Conservation (phyloP, 2,329 filamentous ascomycete species). For the Aschersonia sp. region DNA sequence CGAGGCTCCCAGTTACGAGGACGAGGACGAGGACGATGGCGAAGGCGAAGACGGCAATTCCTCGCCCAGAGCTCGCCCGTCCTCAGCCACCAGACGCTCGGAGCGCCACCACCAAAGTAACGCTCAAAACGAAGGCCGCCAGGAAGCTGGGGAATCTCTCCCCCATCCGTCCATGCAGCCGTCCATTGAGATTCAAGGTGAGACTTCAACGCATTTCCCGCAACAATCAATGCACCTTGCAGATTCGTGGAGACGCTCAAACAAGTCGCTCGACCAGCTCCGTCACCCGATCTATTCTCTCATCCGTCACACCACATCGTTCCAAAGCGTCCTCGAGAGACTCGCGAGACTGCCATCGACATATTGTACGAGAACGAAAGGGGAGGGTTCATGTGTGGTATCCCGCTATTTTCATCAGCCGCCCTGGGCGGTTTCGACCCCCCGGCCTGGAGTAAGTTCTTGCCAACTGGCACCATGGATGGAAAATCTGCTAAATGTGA, state of each 20-base stretch:
- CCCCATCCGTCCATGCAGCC: conserved; percentile 12
- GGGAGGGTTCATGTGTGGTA: conserved; percentile 77
- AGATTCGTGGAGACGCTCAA: background rate
- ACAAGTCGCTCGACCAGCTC: conserved; percentile 8
- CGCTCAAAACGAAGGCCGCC: conserved; percentile 1
- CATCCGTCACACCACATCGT: conserved; percentile 18
- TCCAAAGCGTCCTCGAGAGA: conserved; percentile 15
- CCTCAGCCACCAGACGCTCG: background rate
- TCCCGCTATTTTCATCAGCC: conserved; percentile 75
- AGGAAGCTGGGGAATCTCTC: conserved; percentile 1
- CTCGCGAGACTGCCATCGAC: conserved; percentile 53
- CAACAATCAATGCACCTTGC: no score
- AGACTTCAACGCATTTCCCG: background rate
- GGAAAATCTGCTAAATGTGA: no score
- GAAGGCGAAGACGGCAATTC: background rate
- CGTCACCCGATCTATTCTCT: conserved; percentile 13
- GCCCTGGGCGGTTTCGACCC: conserved; percentile 81
- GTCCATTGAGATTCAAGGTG: conserved; percentile 20
- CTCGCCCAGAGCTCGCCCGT: conserved; percentile 9
- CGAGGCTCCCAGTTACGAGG: conserved; percentile 1
- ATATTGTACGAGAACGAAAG: conserved; percentile 93
- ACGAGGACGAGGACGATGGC: no score
- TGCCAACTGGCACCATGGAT: background rate
- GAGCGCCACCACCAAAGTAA: background rate
- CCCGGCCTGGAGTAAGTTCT: conserved; percentile 52